Base-by-base conservation (phyloP, 805 yeast genomes). In the Zygoascus tannicola region DNA sequence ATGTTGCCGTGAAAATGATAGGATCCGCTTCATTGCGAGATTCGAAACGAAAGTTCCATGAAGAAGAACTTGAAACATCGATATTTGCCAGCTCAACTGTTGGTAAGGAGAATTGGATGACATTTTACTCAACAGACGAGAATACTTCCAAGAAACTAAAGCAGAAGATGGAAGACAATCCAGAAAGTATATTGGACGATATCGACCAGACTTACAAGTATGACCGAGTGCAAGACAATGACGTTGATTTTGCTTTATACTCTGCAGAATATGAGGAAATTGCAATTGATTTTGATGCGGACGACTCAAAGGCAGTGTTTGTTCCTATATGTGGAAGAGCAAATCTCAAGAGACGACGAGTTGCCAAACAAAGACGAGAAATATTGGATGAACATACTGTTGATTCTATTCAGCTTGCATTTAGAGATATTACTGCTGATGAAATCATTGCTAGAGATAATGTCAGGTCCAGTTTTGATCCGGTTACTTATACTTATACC, bases 331-430 rank as follows among this genome's bases (percentile, higher is more conserved):
- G 74, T 12, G 86, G 88, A 30, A 78, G 81, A 53, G 72, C 85
- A 35, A 92, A 81, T 52, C 75, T 92, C 58, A 86, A 84, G 67
- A 81, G 90, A 59, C 79, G 94, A 60, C 78, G 96, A 63, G 76
- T 86, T 12, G 80, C 76, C 32, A 70, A 76, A 38, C 73, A 52
- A 44, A 41, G 60, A 50, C 55, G 52, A 69, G 73, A 76, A 28
- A 72, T 73, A 41, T 70, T 79, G 45, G 71, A 71, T 45, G 78
- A 73, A 26, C 65, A 74, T 44, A 76, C 83, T 20, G 64, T 73
- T 48, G 90, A 80, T 58, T 74, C 70, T 35, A 68, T 85, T 39
- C 75, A 79, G 43, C 67, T 81, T 49, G 68, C 70, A 40, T 64
- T 85, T 44, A 73, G 90, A 58, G 88, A 83, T 54, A 82, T 88